phyloP scores from a whole-genome alignment of 2,329 filamentous ascomycete species.

The Pseudogymnoascus sp. region DNA sequence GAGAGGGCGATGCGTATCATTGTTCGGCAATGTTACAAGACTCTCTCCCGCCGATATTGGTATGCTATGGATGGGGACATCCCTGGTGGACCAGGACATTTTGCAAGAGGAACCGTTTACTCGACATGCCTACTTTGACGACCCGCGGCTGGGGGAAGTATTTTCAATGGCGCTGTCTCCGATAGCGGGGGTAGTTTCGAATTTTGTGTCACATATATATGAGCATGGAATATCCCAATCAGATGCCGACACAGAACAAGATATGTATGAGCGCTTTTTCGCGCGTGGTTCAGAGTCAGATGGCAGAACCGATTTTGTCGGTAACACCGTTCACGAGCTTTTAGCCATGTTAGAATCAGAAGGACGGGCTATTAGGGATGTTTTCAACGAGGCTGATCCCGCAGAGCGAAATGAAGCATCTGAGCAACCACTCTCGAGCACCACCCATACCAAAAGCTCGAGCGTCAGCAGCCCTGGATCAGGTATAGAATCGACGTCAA shows the following conservation, averaged over 20 bases:
- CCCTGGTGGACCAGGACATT: neutral
- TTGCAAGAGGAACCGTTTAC: neutral
- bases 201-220: neutral
- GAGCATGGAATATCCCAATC: neutral
- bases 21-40: neutral
- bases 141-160: neutral
- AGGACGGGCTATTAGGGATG: neutral
- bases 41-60: neutral
- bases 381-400: neutral
- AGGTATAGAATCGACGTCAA: neutral
- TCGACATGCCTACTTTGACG: neutral
- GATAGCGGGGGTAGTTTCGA: neutral
- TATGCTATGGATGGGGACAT: neutral
- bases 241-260: slow-evolving; percentile 13
- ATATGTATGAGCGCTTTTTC: slow-evolving; percentile 24
- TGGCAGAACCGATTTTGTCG: neutral
- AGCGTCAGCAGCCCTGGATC: neutral
- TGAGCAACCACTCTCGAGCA: neutral
- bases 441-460: neutral
- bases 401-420: neutral
- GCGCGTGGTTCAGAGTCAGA: neutral
- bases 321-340: neutral
- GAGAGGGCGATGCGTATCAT: neutral
- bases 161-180: neutral
- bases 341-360: neutral